Evolutionary conservation across 352 stramenopile genomes (phyloP).

Genomic region (Hyphochytrium catenoides): DNA sequence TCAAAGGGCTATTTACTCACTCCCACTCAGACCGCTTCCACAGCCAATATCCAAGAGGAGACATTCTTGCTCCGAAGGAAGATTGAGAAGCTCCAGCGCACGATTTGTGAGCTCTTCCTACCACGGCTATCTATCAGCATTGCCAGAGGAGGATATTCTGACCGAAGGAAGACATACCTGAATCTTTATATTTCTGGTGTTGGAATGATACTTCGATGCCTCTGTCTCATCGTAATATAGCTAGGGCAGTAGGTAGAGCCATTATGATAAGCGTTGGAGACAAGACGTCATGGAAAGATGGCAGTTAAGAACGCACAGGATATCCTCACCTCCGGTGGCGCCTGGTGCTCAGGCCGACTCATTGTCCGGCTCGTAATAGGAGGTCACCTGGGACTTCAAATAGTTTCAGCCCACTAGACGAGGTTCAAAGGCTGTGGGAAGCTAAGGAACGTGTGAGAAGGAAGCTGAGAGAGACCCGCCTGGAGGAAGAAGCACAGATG

Average conservation of each 20-base stretch:
- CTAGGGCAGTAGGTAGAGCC: constrained; percentile 12
- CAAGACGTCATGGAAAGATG: background rate
- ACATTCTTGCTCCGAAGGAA: constrained; percentile 48
- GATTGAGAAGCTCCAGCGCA: constrained; percentile 88
- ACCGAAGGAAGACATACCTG: constrained; percentile 23
- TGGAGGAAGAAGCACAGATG: no score
- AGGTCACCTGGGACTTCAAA: no score
- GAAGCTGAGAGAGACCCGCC: no score
- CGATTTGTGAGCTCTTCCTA: constrained; percentile 78
- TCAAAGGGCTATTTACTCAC: constrained; percentile 15
- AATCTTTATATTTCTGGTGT: constrained; percentile 72
- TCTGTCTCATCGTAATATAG: constrained; percentile 77
- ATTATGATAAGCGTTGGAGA: background rate
- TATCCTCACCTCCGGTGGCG: constrained; percentile 45
- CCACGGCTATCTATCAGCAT: background rate
- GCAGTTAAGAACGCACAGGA: no score
- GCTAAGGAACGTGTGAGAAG: no score
- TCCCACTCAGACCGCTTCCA: constrained; percentile 82
- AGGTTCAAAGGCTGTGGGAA: no score
- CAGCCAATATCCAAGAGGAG: constrained; percentile 93
- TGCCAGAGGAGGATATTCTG: background rate
- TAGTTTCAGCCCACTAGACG: no score
- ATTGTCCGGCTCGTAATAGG: constrained; percentile 14
- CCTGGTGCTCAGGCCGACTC: constrained; percentile 62
- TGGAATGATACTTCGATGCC: constrained; percentile 73